These are phyloP conservation scores for Colletotrichum sp. DNA, from an alignment of 2,329 filamentous ascomycete genomes.

Conservation along the genomic window DNA sequence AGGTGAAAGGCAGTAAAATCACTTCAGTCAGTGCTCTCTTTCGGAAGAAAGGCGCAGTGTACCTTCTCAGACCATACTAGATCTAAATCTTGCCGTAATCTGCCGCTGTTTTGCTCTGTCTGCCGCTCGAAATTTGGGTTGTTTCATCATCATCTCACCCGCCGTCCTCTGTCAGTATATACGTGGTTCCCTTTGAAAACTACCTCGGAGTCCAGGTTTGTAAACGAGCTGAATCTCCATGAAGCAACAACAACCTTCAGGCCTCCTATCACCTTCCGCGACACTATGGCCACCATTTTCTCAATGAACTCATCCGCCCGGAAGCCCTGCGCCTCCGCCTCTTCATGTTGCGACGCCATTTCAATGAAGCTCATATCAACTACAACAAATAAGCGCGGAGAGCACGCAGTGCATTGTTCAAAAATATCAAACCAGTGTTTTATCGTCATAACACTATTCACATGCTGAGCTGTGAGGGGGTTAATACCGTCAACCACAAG, in stretches of 20 bases:
- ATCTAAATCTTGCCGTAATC: neutral
- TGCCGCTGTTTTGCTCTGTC: neutral
- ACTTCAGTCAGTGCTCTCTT: no score
- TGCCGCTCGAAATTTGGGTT: neutral
- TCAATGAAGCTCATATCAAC: neutral
- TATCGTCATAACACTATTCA: neutral
- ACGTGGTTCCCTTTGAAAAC: rapidly evolving
- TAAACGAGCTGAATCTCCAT: neutral
- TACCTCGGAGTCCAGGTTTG: rapidly evolving
- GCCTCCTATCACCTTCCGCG: rapidly evolving
- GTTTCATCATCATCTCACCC: neutral
- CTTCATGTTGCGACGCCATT: neutral
- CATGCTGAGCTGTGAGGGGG: neutral
- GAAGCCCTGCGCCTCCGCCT: rapidly evolving
- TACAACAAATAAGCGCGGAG: neutral
- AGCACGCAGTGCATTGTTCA: neutral
- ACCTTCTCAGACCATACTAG: no score
- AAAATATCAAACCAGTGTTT: neutral
- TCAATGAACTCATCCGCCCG: neutral
- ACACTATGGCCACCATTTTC: rapidly evolving
- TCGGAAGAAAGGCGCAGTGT: no score
- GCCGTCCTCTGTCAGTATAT: neutral
- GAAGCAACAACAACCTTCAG: neutral
- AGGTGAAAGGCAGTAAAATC: no score
- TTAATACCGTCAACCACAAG: rapidly evolving